These are phyloP conservation scores for Trapa bicornis DNA, from an alignment of 345 rosid genomes.

Conservation along the genomic window DNA sequence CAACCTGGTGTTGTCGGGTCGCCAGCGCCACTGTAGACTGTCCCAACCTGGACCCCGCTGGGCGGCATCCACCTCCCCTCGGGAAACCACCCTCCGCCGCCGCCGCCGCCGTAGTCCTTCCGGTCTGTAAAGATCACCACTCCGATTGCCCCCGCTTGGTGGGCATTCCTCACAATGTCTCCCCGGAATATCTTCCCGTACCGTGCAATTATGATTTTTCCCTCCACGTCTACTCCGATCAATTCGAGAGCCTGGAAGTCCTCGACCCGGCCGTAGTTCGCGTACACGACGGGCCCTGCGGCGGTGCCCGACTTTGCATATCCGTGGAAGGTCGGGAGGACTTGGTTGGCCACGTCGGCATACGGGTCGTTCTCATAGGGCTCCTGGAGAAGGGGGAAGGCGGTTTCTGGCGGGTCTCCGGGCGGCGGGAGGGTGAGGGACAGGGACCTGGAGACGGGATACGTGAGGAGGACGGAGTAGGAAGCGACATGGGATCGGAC, in stretches of 20 bases:
- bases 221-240: conserved; percentile 37
- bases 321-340: conserved; percentile 63
- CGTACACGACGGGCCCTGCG: conserved; percentile 48
- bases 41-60: conserved; percentile 73
- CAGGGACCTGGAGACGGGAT: conserved; percentile 57
- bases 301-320: conserved; percentile 69
- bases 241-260: conserved; percentile 37
- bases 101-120: conserved; percentile 58
- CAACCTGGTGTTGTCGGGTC: conserved; percentile 85
- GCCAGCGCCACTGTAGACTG: conserved; percentile 47
- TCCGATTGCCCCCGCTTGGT: conserved; percentile 57
- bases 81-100: conserved; percentile 46
- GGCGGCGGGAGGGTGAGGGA: conserved; percentile 23
- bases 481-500: conserved; percentile 28
- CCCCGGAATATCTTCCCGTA: conserved; percentile 69
- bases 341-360: conserved; percentile 43
- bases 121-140: conserved; percentile 48
- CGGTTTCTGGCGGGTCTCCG: conserved; percentile 3
- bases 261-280: conserved; percentile 60
- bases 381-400: conserved; percentile 39
- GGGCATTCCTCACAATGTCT: conserved; percentile 57
- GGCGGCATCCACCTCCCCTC: conserved; percentile 68
- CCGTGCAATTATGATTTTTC: conserved; percentile 43
- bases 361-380: conserved; percentile 51
- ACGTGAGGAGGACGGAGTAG: conserved; percentile 53